These are phyloP conservation scores for Euphorbia peplus DNA, from an alignment of 345 rosid genomes.

Conservation along the genomic window DNA sequence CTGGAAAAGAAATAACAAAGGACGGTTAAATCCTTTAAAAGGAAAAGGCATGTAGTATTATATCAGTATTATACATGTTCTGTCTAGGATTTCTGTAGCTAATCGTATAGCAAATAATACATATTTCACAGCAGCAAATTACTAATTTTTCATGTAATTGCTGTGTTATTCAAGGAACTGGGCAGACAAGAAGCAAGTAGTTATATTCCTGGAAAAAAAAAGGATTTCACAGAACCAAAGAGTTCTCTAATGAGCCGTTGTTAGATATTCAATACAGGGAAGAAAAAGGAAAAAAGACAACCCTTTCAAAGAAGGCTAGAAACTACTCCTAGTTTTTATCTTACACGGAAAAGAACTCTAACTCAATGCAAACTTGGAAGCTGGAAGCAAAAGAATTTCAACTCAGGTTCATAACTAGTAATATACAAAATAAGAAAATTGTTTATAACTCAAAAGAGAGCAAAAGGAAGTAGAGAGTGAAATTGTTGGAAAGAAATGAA, in stretches of 20 bases:
- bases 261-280: neutral
- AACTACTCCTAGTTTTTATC: neutral
- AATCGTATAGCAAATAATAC: neutral
- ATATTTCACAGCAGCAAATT: neutral
- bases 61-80: neutral
- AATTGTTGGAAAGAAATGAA: neutral
- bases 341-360: neutral
- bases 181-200: neutral
- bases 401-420: neutral
- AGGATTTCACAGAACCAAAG: neutral
- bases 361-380: neutral
- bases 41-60: neutral
- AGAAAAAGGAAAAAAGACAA: no score
- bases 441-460: neutral
- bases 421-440: neutral
- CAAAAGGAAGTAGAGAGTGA: neutral
- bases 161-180: neutral
- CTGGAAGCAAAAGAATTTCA: neutral
- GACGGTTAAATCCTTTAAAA: neutral
- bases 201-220: neutral
- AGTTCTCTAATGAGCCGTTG: neutral
- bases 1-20: neutral
- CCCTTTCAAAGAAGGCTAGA: neutral
- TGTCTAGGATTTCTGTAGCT: neutral
- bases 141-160: neutral